These are phyloP conservation scores for Elongisporangium anandrum DNA, from an alignment of 352 stramenopile species.

Conservation along the genomic window DNA sequence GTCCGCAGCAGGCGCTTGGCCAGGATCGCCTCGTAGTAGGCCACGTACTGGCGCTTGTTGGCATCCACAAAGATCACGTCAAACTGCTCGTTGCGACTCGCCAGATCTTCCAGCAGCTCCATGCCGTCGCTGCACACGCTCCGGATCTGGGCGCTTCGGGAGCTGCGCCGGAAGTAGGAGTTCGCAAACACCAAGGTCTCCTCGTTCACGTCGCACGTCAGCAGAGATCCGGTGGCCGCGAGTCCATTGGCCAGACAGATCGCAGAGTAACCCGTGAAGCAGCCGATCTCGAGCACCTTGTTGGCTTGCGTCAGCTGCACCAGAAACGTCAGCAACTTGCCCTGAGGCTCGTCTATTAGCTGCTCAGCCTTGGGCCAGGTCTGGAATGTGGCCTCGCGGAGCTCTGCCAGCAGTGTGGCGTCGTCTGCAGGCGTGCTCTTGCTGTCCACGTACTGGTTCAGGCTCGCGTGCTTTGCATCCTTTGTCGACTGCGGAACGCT, in stretches of 20 bases:
- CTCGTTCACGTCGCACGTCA: slow-evolving; percentile 60
- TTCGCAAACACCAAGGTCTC: slow-evolving; percentile 42
- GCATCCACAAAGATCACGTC: slow-evolving; percentile 95
- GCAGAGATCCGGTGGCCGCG: slow-evolving; percentile 16
- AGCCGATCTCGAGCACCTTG: slow-evolving; percentile 89
- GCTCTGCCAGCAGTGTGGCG: slow-evolving; percentile 27
- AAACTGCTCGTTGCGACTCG: slow-evolving; percentile 39
- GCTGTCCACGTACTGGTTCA: slow-evolving; percentile 19
- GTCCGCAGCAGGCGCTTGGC: slow-evolving; percentile 65
- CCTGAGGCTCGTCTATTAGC: slow-evolving; percentile 57
- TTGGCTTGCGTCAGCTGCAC: slow-evolving; percentile 67
- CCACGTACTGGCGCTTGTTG: slow-evolving; percentile 89
- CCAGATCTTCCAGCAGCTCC: slow-evolving; percentile 27
- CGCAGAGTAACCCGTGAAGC: slow-evolving; percentile 93
- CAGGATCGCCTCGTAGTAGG: slow-evolving; percentile 84
- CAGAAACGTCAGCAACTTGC: slow-evolving; percentile 65
- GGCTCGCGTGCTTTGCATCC: neutral
- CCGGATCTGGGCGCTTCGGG: slow-evolving; percentile 26
- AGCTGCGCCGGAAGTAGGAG: slow-evolving; percentile 42
- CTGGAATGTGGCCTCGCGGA: slow-evolving; percentile 28
- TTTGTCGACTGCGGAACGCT: neutral
- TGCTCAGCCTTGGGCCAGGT: slow-evolving; percentile 51
- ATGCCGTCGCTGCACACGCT: slow-evolving; percentile 37
- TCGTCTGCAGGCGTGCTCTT: slow-evolving; percentile 13
- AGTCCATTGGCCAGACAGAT: slow-evolving; percentile 75